These are phyloP conservation scores for Vitis vinifera DNA, from an alignment of 164 flowering plant species.

Conservation along the genomic window ASM3070453v1 NC_081808.1:1184501-1185000, in stretches of 20 bases:
- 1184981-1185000: conserved; percentile 5
- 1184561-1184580: background rate
- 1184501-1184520: no score
- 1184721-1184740: conserved; percentile 37
- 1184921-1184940: background rate
- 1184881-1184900: conserved; percentile 2
- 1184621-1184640: no score
- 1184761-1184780: conserved; percentile 21
- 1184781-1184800: background rate
- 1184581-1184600: background rate
- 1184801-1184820: background rate
- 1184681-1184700: conserved; percentile 5
- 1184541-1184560: no score
- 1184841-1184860: conserved; percentile 5
- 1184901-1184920: conserved; percentile 4
- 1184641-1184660: background rate
- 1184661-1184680: background rate
- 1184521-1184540: background rate
- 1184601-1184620: no score
- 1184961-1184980: conserved; percentile 19
- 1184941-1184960: conserved; percentile 18
- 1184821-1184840: background rate
- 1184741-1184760: conserved; percentile 28
- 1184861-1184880: conserved; percentile 2
- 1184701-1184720: conserved; percentile 5